Conservation (phyloP, 2,329 filamentous ascomycete species). For the Botryotinia calthae region DNA sequence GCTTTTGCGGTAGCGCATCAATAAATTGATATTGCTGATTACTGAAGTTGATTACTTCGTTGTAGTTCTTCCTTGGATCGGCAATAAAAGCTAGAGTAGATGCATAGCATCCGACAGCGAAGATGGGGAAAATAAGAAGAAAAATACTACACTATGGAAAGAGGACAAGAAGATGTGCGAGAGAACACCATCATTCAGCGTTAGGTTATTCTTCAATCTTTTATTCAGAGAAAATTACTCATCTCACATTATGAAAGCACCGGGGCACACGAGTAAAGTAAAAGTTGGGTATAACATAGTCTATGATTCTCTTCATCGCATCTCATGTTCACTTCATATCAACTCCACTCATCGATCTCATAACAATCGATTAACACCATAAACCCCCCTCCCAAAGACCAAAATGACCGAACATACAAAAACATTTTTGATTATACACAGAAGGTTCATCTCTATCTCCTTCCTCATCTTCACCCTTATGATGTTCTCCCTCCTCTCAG, state of each 20-base stretch:
- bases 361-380: not conserved
- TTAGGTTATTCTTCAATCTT: too few species aligned
- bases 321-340: constrained; percentile 7
- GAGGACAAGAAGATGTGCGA: too few species aligned
- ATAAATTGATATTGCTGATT: not conserved
- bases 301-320: constrained; percentile 24
- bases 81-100: not conserved
- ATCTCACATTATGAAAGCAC: not conserved
- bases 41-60: not conserved
- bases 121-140: not conserved
- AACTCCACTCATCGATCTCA: not conserved
- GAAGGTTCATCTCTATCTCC: constrained; percentile 1
- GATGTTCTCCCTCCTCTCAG: not conserved
- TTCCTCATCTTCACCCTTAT: not conserved
- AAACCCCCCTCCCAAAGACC: not conserved
- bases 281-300: constrained; percentile 27
- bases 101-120: not conserved
- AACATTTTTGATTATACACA: constrained; percentile 20
- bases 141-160: not conserved
- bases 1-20: not conserved
- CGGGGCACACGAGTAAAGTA: not conserved
- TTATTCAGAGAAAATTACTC: not conserved
- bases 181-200: not conserved
- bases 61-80: not conserved
- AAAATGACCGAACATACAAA: constrained; percentile 3